Evolutionary conservation across 192 early-diverging fungal species (phyloP), one percentile per base, ranked within the genome.

Genomic region (Dissophora globulifera): DNA sequence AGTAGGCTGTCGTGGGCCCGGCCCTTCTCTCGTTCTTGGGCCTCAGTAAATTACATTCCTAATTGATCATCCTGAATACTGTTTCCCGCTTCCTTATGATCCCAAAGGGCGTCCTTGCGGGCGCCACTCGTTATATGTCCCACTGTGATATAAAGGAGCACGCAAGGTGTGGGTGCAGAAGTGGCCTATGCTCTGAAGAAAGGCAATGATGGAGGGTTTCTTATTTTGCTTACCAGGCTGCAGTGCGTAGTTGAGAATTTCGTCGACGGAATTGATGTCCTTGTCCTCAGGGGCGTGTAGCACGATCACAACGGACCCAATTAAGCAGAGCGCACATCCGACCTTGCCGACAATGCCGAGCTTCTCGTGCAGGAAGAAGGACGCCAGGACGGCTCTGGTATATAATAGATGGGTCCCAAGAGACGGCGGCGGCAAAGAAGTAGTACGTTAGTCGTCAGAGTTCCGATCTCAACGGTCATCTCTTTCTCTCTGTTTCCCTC

Each of bases 241-340:
- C 45, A 95, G 72, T 17, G 88, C 92, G 80, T 93, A 92, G 30
- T 76, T 57, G 70, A 96, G 86, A 52, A 96, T 90, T 79, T 96
- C 88, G 66, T 95, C 95, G 10, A 95, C 88, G 1, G 93, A 90
- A 41, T 87, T 81, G 51, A 95, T 90, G 50, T 86, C 78, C 57
- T 88, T 88, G 64, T 95, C 94, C 58, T 89, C 92, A 45, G 96
- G 94, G 17, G 93, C 86, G 69, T 95, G 94, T 30, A 98, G 71
- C 12, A 96, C 90, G 32, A 95, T 92, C 38, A 95, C 84, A 13
- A 95, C 90, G 15, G 94, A 93, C 43, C 92, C 91, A 80, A 98
- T 86, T 40, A 98, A 81, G 59, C 93, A 96, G 46, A 98, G 84
- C 10, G 91, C 88, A 80, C 95, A 96, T 23, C 96, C 96, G 31